Evolutionary conservation across 192 early-diverging fungal genomes (phyloP).

Genomic region (Coemansia brasiliensis): DNA sequence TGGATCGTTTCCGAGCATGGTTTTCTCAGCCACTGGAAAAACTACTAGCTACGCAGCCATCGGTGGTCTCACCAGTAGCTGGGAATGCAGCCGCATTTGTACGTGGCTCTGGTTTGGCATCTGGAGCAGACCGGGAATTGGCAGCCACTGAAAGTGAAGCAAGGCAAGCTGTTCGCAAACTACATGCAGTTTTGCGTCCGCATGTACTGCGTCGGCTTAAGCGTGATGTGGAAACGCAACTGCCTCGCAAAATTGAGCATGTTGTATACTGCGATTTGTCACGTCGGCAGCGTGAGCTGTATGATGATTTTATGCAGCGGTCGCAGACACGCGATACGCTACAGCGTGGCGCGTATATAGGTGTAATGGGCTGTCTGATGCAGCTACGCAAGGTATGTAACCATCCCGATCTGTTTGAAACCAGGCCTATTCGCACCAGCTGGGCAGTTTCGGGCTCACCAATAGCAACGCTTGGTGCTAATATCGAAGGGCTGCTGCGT

Average conservation of each 20-base stretch:
- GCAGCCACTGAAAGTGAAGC: conserved; percentile 51
- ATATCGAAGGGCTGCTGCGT: conserved; percentile 63
- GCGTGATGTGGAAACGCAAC: conserved; percentile 93
- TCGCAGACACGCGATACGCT: conserved; percentile 76
- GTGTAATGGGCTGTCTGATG: conserved; percentile 79
- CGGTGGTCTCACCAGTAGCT: conserved; percentile 50
- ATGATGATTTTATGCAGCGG: conserved; percentile 78
- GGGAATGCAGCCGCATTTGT: conserved; percentile 60
- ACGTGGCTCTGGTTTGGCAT: conserved; percentile 56
- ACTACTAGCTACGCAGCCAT: conserved; percentile 70
- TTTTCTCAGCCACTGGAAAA: conserved; percentile 85
- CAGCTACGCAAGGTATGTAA: conserved; percentile 96
- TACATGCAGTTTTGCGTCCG: conserved; percentile 77
- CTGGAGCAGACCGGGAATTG: conserved; percentile 54
- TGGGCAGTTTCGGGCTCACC: conserved; percentile 64
- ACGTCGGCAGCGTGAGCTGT: conserved; percentile 64
- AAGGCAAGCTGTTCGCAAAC: conserved; percentile 70
- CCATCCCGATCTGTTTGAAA: conserved; percentile 90
- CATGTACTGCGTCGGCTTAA: conserved; percentile 93
- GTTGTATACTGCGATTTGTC: conserved; percentile 74
- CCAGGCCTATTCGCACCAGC: conserved; percentile 62
- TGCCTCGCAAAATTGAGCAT: conserved; percentile 91
- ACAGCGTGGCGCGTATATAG: conserved; percentile 68
- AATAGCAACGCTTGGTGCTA: conserved; percentile 52
- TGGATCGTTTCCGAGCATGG: conserved; percentile 83